These are phyloP conservation scores for Penicillium sp. DNA, from an alignment of 2,329 filamentous ascomycete species.

Conservation along the genomic window DNA sequence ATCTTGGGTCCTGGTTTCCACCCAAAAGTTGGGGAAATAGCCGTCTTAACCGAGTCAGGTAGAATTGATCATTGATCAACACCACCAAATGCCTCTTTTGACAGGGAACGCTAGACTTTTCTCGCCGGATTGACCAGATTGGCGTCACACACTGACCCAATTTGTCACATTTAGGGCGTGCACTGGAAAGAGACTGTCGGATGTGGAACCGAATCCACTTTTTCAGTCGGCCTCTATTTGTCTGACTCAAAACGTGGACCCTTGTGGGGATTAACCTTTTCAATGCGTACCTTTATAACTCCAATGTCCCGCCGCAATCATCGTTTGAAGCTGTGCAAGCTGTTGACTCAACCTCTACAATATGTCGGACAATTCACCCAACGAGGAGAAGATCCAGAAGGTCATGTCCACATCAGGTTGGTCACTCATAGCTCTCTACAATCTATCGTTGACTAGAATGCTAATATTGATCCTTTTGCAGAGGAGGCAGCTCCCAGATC, in stretches of 20 bases:
- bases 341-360: neutral
- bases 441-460: neutral
- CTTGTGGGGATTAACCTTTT: conserved; percentile 8
- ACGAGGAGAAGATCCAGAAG: conserved; percentile 21
- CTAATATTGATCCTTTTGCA: conserved; percentile 1
- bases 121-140: conserved; percentile 11
- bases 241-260: conserved; percentile 11
- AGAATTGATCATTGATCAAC: conserved; percentile 18
- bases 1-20: conserved; percentile 12
- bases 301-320: conserved; percentile 12
- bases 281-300: conserved; percentile 12
- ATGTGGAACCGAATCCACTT: conserved; percentile 20
- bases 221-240: conserved; percentile 15
- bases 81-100: conserved; percentile 14
- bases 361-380: conserved; percentile 20
- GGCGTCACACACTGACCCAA: conserved; percentile 5
- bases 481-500: conserved; percentile 13
- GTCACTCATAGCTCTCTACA: neutral
- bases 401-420: conserved; percentile 20
- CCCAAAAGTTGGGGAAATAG: conserved; percentile 15
- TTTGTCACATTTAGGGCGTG: conserved; percentile 15
- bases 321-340: conserved; percentile 2
- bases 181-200: conserved; percentile 9
- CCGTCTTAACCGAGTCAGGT: conserved; percentile 23
- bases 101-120: conserved; percentile 9